These are phyloP conservation scores for Lithocarpus polystachyus DNA, from an alignment of 306 rosid species.

Conservation along the genomic window DNA sequence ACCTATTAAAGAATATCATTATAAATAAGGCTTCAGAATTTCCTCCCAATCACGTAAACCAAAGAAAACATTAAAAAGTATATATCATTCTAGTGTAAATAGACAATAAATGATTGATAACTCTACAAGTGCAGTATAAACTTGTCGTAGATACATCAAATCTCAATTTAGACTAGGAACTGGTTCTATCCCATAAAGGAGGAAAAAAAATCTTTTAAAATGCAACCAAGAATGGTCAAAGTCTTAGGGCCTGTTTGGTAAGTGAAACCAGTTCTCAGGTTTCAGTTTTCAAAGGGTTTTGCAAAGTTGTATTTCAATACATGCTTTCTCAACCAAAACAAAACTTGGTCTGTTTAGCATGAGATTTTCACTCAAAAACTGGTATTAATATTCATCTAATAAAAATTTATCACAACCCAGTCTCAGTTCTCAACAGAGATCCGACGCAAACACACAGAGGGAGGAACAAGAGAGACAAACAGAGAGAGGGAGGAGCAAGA, in stretches of 20 bases:
- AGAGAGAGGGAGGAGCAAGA: too few species aligned
- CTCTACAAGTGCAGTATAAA: slow-evolving; percentile 13
- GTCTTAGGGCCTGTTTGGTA: background rate
- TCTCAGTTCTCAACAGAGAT: too few species aligned
- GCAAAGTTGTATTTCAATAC: too few species aligned
- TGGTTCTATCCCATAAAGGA: background rate
- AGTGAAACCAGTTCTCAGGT: too few species aligned
- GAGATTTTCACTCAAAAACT: too few species aligned
- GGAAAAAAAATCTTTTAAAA: slow-evolving; percentile 4
- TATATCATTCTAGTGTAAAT: background rate
- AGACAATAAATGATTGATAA: slow-evolving; percentile 2
- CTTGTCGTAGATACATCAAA: slow-evolving; percentile 14
- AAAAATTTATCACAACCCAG: too few species aligned
- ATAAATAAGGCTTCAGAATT: slow-evolving; percentile 15
- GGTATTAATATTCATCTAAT: too few species aligned
- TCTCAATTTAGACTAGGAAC: slow-evolving; percentile 15
- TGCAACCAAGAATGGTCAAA: slow-evolving; percentile 21
- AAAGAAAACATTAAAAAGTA: slow-evolving; percentile 15
- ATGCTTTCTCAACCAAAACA: too few species aligned
- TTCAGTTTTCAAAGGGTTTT: too few species aligned
- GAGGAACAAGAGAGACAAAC: too few species aligned
- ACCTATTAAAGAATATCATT: slow-evolving; percentile 46
- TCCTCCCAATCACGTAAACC: background rate
- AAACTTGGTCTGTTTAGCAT: too few species aligned
- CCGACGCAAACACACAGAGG: too few species aligned